These are phyloP conservation scores for Vigna radiata DNA, from an alignment of 306 rosid genomes.

Conservation along the genomic window DNA sequence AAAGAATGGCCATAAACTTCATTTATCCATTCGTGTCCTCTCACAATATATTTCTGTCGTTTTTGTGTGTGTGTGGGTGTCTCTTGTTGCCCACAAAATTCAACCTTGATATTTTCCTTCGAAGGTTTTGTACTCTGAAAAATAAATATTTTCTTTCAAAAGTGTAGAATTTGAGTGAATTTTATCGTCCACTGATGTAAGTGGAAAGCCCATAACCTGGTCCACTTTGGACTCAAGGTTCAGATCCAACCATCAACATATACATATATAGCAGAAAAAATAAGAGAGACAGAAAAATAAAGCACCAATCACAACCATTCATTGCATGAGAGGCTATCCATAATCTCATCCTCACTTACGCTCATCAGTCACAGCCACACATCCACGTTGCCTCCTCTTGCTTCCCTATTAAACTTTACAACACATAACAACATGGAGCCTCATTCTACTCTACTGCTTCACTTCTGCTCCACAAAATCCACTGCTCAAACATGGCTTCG, in stretches of 20 bases:
- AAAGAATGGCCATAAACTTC: constrained; percentile 36
- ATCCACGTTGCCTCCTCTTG: constrained; percentile 43
- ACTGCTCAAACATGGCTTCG: constrained; percentile 77
- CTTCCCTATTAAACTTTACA: constrained; percentile 43
- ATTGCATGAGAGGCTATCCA: constrained; percentile 71
- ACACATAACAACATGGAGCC: constrained; percentile 41
- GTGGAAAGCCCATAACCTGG: constrained; percentile 11
- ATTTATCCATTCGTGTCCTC: constrained; percentile 31
- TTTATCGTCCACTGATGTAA: constrained; percentile 30
- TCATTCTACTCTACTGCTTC: constrained; percentile 22
- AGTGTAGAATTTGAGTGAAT: background rate
- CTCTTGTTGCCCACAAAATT: constrained; percentile 30
- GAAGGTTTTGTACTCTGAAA: background rate
- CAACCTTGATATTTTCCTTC: background rate
- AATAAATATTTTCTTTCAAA: background rate
- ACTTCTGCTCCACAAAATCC: constrained; percentile 28
- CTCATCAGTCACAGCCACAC: constrained; percentile 63
- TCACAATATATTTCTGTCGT: constrained; percentile 18
- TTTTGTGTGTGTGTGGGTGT: background rate
- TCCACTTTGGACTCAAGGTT: constrained; percentile 1
- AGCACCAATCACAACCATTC: constrained; percentile 71
- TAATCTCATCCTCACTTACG: constrained; percentile 72
- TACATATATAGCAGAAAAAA: constrained; percentile 12
- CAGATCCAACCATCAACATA: constrained; percentile 40
- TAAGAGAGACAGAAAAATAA: constrained; percentile 26